Conservation (phyloP, 345 rosid genomes). For the Zanthoxylum bungeanum region DNA sequence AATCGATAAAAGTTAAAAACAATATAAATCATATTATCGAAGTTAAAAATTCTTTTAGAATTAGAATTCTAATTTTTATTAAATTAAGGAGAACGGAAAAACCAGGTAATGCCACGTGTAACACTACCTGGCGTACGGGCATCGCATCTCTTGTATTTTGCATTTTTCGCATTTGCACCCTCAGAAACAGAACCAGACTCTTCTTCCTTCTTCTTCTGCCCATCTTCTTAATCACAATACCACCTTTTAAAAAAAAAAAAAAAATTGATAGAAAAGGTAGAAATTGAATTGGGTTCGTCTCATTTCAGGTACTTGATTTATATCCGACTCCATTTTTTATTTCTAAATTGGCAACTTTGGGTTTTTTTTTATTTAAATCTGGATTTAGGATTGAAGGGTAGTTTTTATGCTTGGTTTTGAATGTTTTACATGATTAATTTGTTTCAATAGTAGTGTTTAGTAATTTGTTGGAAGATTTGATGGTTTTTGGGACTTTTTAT, state of each 20-base stretch:
- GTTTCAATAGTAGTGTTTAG: background rate
- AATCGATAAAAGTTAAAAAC: too few relatives aligned
- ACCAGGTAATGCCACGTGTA: constrained; percentile 64
- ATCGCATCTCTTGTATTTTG: constrained; percentile 55
- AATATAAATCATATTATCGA: too few relatives aligned
- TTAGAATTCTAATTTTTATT: constrained; percentile 8
- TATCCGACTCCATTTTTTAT: background rate
- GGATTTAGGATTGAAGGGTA: background rate
- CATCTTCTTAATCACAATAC: background rate
- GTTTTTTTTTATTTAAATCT: background rate
- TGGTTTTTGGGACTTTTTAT: constrained; percentile 11
- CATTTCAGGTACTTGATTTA: constrained; percentile 14
- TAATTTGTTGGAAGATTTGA: constrained; percentile 9
- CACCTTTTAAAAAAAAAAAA: too few relatives aligned
- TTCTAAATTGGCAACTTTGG: background rate
- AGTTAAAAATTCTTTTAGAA: too few relatives aligned
- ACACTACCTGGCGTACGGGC: constrained; percentile 56
- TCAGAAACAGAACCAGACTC: background rate
- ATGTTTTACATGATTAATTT: background rate
- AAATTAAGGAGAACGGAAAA: constrained; percentile 14
- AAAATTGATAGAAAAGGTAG: background rate
- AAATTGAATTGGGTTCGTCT: constrained; percentile 8
- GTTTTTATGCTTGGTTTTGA: constrained; percentile 10
- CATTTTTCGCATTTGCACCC: background rate
- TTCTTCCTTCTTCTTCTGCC: background rate